Percentiles rank a stretch among this genome's conserved stretches.
Evolutionary conservation across 2,329 filamentous ascomycete species (phyloP).

Genomic region (Dactylella cylindrospora): DNA sequence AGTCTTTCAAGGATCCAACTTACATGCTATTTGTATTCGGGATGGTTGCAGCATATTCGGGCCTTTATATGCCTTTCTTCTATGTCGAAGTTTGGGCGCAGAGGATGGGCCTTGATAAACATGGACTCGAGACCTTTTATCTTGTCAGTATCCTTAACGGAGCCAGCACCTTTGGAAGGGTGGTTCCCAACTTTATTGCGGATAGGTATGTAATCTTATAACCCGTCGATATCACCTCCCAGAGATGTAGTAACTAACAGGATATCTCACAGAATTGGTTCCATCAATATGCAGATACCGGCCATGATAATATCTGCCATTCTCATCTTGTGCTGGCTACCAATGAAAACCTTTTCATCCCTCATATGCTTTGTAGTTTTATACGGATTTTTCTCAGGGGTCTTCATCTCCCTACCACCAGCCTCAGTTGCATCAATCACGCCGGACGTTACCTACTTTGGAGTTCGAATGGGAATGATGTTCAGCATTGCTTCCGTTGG

Average conservation of each 20-base stretch:
- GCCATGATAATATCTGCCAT: slow-evolving; percentile 54
- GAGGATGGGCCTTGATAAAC: slow-evolving; percentile 23
- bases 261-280: slow-evolving; percentile 16
- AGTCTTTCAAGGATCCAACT: slow-evolving; percentile 57
- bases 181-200: slow-evolving; percentile 56
- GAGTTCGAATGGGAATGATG: slow-evolving; percentile 44
- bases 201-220: slow-evolving; percentile 48
- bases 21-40: slow-evolving; percentile 55
- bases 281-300: slow-evolving; percentile 41
- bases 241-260: slow-evolving; percentile 1
- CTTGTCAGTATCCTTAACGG: slow-evolving; percentile 56
- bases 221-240: neutral
- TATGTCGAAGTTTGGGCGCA: slow-evolving; percentile 51
- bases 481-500: slow-evolving; percentile 58
- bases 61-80: slow-evolving; percentile 58
- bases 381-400: slow-evolving; percentile 55
- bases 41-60: slow-evolving; percentile 53
- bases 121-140: slow-evolving; percentile 51
- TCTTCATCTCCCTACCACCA: slow-evolving; percentile 53
- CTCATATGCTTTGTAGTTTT: slow-evolving; percentile 54
- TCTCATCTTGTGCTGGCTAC: slow-evolving; percentile 57
- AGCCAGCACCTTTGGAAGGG: slow-evolving; percentile 56
- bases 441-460: slow-evolving; percentile 38
- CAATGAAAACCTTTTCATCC: slow-evolving; percentile 49
- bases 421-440: slow-evolving; percentile 51